phyloP scores from a whole-genome alignment of 2,329 filamentous ascomycete species.

The Colletotrichum sp. region DNA sequence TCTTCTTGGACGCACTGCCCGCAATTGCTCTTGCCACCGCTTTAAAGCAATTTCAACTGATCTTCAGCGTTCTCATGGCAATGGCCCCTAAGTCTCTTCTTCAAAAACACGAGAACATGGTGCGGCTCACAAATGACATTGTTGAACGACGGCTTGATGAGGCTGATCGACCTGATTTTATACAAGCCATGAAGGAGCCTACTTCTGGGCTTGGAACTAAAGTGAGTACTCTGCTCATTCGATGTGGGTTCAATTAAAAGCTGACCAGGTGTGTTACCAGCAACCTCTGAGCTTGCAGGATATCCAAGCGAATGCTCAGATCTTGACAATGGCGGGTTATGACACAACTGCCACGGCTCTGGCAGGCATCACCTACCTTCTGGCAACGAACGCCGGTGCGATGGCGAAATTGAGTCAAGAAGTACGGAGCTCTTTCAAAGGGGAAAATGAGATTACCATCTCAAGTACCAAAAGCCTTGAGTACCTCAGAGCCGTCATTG shows the following conservation, averaged over 20 bases:
- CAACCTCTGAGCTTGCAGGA: not conserved
- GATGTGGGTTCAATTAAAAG: not conserved
- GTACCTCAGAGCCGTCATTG: constrained; percentile 43
- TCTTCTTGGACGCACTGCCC: not conserved
- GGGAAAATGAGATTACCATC: constrained; percentile 39
- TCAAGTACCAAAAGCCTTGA: constrained; percentile 29
- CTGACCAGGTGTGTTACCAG: fast-evolving
- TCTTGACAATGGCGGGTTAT: constrained; percentile 32
- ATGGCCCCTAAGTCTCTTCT: not conserved
- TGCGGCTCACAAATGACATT: not conserved
- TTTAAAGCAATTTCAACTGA: not conserved
- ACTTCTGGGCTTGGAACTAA: fast-evolving
- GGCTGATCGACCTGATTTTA: not conserved
- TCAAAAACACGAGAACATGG: not conserved
- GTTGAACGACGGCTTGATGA: not conserved
- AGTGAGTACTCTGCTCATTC: not conserved
- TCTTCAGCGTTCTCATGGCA: not conserved
- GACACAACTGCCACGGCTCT: constrained; percentile 38
- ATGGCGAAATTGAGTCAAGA: constrained; percentile 38
- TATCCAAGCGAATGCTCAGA: not conserved
- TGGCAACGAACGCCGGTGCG: constrained; percentile 31
- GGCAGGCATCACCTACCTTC: constrained; percentile 27
- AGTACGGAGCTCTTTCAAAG: constrained; percentile 35
- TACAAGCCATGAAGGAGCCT: not conserved
- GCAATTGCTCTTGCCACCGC: not conserved